A percentile compares a stretch with the other conserved stretches of the same genome.
These are phyloP conservation scores for Lolium perenne DNA, from an alignment of 176 grass and related monocot species.

Conservation along the genomic window DNA sequence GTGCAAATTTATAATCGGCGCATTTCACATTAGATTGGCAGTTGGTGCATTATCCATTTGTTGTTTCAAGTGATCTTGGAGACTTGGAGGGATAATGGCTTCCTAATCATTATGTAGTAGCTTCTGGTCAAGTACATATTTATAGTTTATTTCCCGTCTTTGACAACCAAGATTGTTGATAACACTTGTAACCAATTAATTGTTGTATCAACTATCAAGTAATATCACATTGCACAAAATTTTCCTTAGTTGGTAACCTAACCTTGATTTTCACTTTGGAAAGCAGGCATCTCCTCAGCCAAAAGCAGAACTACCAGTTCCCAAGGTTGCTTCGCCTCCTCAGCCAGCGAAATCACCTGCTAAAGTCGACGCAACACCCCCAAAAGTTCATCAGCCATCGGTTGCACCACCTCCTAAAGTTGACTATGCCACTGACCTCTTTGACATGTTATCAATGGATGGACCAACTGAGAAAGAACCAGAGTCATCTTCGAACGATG, in stretches of 20 bases:
- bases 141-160: not conserved
- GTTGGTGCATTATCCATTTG: not conserved
- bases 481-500: constrained; percentile 68
- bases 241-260: constrained; percentile 17
- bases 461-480: constrained; percentile 65
- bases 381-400: constrained; percentile 51
- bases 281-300: constrained; percentile 61
- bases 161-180: not conserved
- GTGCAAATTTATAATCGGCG: not conserved
- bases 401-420: constrained; percentile 72
- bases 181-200: not conserved
- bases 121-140: not conserved
- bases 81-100: not conserved
- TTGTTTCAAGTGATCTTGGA: constrained; percentile 9
- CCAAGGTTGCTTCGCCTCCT: constrained; percentile 62
- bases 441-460: constrained; percentile 89
- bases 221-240: not conserved
- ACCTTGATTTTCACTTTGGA: constrained; percentile 32
- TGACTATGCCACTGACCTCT: constrained; percentile 94
- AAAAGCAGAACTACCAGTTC: constrained; percentile 65
- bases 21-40: not conserved
- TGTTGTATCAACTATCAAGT: constrained; percentile 27
- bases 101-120: not conserved
- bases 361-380: constrained; percentile 51
- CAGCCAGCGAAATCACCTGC: constrained; percentile 51